Conservation (phyloP, 495 filamentous ascomycete genomes). For the Penicillium parvum region DNA sequence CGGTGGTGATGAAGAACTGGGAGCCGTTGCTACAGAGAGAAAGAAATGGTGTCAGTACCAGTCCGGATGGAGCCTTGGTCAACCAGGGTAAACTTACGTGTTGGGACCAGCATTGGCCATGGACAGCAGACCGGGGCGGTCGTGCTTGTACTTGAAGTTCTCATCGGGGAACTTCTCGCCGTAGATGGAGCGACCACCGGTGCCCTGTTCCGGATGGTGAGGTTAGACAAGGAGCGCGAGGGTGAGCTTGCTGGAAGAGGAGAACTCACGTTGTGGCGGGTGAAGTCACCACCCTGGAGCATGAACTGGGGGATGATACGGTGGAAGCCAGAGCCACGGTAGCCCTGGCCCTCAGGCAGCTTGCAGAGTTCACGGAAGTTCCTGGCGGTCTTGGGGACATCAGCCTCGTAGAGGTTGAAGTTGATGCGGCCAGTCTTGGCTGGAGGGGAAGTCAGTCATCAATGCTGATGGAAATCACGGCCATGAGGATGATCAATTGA, state of each 20-base stretch:
- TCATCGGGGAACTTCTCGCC: constrained; percentile 97
- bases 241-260: not conserved
- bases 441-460: constrained; percentile 31
- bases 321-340: constrained; percentile 90
- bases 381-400: constrained; percentile 86
- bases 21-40: constrained; percentile 72
- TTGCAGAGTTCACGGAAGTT: constrained; percentile 98
- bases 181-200: constrained; percentile 95
- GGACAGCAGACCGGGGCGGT: constrained; percentile 80
- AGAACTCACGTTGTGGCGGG: constrained; percentile 72
- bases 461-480: constrained; percentile 1
- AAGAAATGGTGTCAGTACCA: too few species aligned
- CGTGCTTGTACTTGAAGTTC: constrained; percentile 85
- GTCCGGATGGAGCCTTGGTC: too few species aligned
- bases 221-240: not conserved
- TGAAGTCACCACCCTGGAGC: constrained; percentile 99
- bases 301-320: constrained; percentile 98
- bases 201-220: constrained; percentile 47
- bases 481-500: not conserved
- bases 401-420: constrained; percentile 84
- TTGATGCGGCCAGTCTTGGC: constrained; percentile 76
- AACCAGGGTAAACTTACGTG: constrained; percentile 50
- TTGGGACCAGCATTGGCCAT: constrained; percentile 96
- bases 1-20: constrained; percentile 98
- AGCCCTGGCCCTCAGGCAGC: constrained; percentile 81